Evolutionary conservation across 2,329 filamentous ascomycete species (phyloP), one percentile per base, ranked within the genome.

Genomic region (Microdochium nivale): DNA sequence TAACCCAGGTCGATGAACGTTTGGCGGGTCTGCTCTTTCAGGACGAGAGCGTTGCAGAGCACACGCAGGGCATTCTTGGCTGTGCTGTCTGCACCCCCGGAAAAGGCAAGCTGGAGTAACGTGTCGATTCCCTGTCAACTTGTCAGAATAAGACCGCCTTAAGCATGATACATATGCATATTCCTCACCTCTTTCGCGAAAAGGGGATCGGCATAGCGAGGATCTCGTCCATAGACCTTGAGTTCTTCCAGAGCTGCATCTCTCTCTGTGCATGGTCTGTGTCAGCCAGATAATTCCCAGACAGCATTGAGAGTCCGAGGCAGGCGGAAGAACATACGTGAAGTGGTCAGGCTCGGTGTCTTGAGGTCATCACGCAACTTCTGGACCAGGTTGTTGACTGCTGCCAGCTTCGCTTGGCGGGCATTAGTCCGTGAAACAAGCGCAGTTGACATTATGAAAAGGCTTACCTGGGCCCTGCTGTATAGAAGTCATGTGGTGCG

Each of bases 41-140:
- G 77, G 0, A 95, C 74, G 61, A 96, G 72, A 9, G 90, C 84
- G 67, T 97, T 97, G 59, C 89, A 91, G 48, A 97, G 70, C 59
- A 90, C 91, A 60, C 90, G 81, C 37, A 96, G 73, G 1, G 84
- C 91, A 62, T 90, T 88, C 52, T 84, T 82, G 2, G 87, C 86
- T 1, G 85, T 83, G 9, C 77, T 77, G 27, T 72, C 71, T 2
- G 80, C 83, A 25, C 77, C 71, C 55, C 78, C 81, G 49, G 88
- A 78, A 60, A 96, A 88, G 3, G 86, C 87, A 73, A 92, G 85
- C 49, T 74, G 78, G 27, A 82, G 77, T 44, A 97, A 74, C 47
- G 82, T 86, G 53, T 79, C 74, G 49, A 96, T 86, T 14, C 89
- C 89, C 87, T 95, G 54, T 25, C 9, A 43, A 5, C 50, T 55